A percentile compares a stretch with the other conserved stretches of the same genome.
Conservation (phyloP, 768 basidiomycete species). For the Mycena indigotica region DNA sequence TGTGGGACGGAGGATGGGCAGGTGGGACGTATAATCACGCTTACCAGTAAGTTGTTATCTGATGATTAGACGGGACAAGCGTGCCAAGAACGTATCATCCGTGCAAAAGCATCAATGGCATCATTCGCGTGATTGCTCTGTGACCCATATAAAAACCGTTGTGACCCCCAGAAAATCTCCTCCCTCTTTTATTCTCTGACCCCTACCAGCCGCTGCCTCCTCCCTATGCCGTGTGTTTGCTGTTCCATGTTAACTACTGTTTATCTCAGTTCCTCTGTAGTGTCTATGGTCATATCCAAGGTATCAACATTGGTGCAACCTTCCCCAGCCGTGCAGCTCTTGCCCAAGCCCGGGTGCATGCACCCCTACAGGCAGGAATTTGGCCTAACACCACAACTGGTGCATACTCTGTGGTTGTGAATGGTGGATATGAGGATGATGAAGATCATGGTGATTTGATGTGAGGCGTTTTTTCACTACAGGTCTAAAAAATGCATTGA, state of each 20-base stretch:
- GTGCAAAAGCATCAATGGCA: no score
- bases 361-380: slow-evolving; percentile 37
- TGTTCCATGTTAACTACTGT: no score
- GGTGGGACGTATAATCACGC: slow-evolving; percentile 8
- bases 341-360: slow-evolving; percentile 31
- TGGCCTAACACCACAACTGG: slow-evolving; percentile 32
- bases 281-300: not conserved
- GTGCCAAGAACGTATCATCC: no score
- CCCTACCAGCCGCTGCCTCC: no score
- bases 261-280: no score
- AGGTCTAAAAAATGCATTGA: not conserved
- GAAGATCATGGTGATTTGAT: slow-evolving; percentile 32
- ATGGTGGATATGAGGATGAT: slow-evolving; percentile 45
- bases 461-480: not conserved
- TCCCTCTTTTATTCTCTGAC: no score
- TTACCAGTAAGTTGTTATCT: no score
- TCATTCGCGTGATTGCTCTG: no score
- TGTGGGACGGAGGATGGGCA: slow-evolving; percentile 2
- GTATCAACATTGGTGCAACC: not conserved
- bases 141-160: no score
- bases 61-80: no score
- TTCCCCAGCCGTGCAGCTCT: not conserved
- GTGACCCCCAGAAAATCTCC: no score
- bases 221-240: no score
- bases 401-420: slow-evolving; percentile 44